Conservation (phyloP, 768 basidiomycete genomes). For the Termitomyces sp. region DNA sequence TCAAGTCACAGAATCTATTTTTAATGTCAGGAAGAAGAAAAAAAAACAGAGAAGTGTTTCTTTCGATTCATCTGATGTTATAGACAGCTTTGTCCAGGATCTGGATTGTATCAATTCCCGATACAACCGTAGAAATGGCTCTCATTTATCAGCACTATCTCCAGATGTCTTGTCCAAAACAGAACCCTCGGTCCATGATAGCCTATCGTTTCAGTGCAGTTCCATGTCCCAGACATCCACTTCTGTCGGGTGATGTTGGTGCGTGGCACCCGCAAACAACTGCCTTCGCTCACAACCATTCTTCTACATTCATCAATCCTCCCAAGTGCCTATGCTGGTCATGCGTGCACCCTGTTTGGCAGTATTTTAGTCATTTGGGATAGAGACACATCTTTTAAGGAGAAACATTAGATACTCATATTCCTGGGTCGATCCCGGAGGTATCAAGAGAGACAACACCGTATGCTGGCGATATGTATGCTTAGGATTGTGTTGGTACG, state of each 20-base stretch:
- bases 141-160: too few species aligned
- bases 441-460: neutral
- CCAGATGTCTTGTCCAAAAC: neutral
- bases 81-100: neutral
- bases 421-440: neutral
- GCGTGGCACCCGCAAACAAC: neutral
- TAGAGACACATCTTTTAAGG: neutral
- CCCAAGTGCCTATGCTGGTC: too few species aligned
- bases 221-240: neutral
- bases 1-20: neutral
- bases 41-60: neutral
- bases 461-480: conserved; percentile 11
- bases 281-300: too few species aligned
- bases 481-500: conserved; percentile 13
- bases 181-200: neutral
- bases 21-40: neutral
- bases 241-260: neutral
- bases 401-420: neutral
- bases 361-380: neutral
- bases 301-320: neutral
- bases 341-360: neutral
- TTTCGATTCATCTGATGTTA: neutral
- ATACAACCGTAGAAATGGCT: neutral
- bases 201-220: neutral
- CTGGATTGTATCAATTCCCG: neutral